Evolutionary conservation across 2,329 filamentous ascomycete genomes (phyloP).

Genomic region (Calonectria pseudoreteaudii): DNA sequence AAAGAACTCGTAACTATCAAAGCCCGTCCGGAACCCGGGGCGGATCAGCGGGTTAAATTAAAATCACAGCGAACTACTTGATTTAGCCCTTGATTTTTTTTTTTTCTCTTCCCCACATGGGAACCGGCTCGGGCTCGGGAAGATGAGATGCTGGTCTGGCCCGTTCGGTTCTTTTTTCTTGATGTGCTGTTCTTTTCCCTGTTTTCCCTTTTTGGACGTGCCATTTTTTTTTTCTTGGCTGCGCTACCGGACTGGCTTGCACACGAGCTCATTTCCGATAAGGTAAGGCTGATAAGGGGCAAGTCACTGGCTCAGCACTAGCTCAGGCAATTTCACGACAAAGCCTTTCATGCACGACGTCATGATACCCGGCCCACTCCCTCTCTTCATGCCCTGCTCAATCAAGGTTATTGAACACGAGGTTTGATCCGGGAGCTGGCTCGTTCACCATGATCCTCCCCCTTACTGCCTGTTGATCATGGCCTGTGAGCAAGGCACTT

Average conservation of each 20-base stretch:
- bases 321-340: background rate
- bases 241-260: background rate
- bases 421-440: background rate
- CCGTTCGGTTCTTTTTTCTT: background rate
- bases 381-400: background rate
- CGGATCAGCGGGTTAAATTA: slow-evolving; percentile 8
- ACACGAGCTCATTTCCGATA: slow-evolving; percentile 10
- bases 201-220: background rate
- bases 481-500: background rate
- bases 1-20: slow-evolving; percentile 8
- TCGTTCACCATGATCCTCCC: background rate
- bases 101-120: background rate
- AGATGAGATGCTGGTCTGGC: background rate
- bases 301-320: background rate
- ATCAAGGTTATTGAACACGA: background rate
- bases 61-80: background rate
- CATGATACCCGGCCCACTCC: slow-evolving; percentile 1
- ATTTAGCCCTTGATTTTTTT: background rate
- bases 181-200: slow-evolving; percentile 4
- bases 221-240: background rate
- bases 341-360: slow-evolving; percentile 3
- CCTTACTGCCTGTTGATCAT: background rate
- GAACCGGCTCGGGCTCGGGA: slow-evolving; percentile 7
- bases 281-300: slow-evolving; percentile 16
- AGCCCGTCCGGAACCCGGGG: background rate